phyloP scores from a whole-genome alignment of 139 green algal species.

The Klebsormidium nitens region DNA sequence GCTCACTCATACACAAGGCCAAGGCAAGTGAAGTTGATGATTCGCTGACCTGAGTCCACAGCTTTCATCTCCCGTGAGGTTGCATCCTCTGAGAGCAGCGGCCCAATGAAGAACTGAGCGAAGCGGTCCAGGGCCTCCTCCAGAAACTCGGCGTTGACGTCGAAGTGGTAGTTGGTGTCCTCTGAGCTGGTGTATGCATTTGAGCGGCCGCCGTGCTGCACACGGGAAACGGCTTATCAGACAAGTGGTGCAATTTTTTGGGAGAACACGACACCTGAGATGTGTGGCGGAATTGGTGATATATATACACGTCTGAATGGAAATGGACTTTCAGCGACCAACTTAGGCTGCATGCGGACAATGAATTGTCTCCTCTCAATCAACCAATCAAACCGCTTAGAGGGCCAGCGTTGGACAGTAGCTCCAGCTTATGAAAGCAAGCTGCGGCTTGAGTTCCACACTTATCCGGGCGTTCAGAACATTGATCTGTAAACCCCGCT shows the following conservation, averaged over 20 bases:
- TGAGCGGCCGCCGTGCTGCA: slow-evolving; percentile 64
- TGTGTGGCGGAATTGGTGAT: neutral
- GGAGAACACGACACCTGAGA: neutral
- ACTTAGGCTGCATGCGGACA: no score
- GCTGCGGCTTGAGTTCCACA: no score
- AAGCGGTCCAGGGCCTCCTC: slow-evolving; percentile 62
- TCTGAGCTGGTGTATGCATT: slow-evolving; percentile 81
- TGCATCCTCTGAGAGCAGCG: slow-evolving; percentile 65
- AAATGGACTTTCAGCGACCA: neutral
- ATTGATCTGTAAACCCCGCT: no score
- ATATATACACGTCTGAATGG: neutral
- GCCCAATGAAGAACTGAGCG: slow-evolving; percentile 79
- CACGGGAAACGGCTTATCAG: neutral
- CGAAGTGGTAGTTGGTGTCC: slow-evolving; percentile 91
- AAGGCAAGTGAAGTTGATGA: no score
- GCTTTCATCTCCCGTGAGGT: slow-evolving; percentile 72
- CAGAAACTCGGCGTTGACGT: slow-evolving; percentile 70
- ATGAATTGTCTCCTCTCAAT: no score
- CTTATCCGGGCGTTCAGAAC: no score
- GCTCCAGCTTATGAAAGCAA: no score
- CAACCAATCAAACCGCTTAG: no score
- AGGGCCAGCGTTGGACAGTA: no score
- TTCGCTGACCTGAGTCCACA: slow-evolving; percentile 48
- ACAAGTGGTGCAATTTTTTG: neutral
- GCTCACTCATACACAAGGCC: no score